Base-by-base conservation (phyloP, 768 basidiomycete genomes). In the Leucogyrophana mollusca region DNA sequence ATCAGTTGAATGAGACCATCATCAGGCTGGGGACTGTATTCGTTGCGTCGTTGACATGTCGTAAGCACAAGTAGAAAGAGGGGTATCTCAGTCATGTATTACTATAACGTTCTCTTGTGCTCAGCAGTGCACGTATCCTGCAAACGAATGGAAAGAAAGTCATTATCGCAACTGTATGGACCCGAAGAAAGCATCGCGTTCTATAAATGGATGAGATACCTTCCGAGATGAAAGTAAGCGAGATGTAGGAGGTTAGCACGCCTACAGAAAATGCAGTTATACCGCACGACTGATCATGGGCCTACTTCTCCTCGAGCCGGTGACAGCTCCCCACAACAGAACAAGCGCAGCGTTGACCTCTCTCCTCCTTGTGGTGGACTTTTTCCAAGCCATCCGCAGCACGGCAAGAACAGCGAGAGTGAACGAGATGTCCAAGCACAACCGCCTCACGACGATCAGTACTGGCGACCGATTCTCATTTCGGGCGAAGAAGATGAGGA, bases 21-120 rank as follows among this genome's bases (percentile, higher is more conserved):
- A 54, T 0, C 40, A 93, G 87, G 72, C 67, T 37, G 94, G 94
- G 13, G 77, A 89, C 40, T 96, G 94, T 65, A 96, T 99, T 60
- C 88, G 95, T 52, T 94, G 94, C 54, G 89, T 99, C 9, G 89
- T 97, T 35, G 84, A 95, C 66, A 94, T 97, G 94, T 62, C 74
- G 47, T 80, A 58, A 74, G 27, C 23, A 16, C 25, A 25, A 49
- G 34, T 38, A 24, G 49, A 38, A 21, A 22, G 25, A 46, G 14
- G 37, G 32, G 47, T 17, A 13, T 30, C 6, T 30, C 17, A 39
- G 25, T 18, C 33, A 34, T 53, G 40, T n/a, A 41, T 17, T 34
- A 14, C 11, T 14, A 17, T 30, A 13, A 30, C 27, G 27, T 30
- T 30, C 6, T 30, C 27, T 6, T 7, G 13, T 30, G 27, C 13